Conservation (phyloP, 139 green algal genomes). For the Micractinium sp. region DNA sequence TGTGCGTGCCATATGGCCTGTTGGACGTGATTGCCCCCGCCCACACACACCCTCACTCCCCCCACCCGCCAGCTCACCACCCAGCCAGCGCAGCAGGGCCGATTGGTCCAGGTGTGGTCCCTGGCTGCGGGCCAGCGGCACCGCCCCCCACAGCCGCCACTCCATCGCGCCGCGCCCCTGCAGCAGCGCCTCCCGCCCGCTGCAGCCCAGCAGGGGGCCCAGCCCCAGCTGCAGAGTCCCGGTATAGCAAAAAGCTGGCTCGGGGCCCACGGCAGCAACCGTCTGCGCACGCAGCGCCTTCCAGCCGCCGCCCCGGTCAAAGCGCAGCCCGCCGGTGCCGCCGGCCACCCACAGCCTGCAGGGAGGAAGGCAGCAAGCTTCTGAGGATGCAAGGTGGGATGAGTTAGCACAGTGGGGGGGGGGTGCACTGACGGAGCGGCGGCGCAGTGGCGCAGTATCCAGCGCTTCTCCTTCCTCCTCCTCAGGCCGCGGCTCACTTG, state of each 20-base stretch:
- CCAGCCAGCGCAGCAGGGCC: conserved; percentile 16
- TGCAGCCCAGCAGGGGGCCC: conserved; percentile 6
- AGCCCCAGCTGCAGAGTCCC: neutral
- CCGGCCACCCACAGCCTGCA: conserved; percentile 5
- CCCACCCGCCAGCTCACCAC: neutral
- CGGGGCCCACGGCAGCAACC: neutral
- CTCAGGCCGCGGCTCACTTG: neutral
- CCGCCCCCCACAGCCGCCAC: conserved; percentile 19
- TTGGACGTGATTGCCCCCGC: neutral
- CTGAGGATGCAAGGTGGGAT: neutral
- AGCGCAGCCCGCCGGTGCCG: neutral
- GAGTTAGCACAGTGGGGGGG: too few species aligned
- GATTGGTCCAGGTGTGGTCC: neutral
- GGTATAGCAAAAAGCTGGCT: conserved; percentile 1
- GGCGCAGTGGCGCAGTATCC: neutral
- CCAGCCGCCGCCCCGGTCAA: neutral
- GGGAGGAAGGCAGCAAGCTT: neutral
- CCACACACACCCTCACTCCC: neutral
- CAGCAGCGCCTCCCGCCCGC: conserved; percentile 4
- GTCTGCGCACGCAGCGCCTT: neutral
- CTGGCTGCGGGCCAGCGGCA: neutral
- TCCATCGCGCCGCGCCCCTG: neutral
- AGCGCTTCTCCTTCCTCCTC: neutral
- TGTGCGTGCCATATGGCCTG: neutral
- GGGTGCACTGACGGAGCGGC: neutral